phyloP scores from a whole-genome alignment of 352 stramenopile species.

The Pythium rishiriense region DNA sequence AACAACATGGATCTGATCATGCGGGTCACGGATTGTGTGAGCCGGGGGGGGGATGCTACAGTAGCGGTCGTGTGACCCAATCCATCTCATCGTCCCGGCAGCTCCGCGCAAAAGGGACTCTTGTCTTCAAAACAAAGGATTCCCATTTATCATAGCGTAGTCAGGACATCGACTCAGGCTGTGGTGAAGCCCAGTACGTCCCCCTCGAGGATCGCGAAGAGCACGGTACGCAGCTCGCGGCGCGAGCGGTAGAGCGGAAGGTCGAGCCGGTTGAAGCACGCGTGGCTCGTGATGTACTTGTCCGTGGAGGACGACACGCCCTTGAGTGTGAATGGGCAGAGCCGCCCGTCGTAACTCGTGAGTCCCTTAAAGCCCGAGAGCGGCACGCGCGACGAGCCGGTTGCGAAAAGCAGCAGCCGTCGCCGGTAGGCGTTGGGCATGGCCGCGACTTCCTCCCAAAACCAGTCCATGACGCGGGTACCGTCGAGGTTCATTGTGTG shows the following conservation, averaged over 20 bases:
- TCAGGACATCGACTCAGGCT: conserved; percentile 1
- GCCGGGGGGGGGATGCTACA: too few relatives aligned
- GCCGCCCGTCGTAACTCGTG: conserved; percentile 78
- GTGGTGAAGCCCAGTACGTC: conserved; percentile 32
- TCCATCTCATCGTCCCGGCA: neutral
- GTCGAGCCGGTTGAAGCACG: conserved; percentile 85
- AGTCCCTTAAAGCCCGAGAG: conserved; percentile 68
- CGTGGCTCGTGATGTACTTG: conserved; percentile 41
- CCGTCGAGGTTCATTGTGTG: conserved; percentile 37
- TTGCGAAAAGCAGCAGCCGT: conserved; percentile 79
- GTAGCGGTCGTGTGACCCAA: too few relatives aligned
- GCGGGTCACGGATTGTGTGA: neutral
- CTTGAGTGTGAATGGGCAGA: conserved; percentile 79
- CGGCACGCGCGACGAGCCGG: conserved; percentile 75
- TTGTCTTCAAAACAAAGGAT: too few relatives aligned
- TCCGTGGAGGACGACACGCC: conserved; percentile 33
- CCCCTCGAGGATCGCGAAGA: conserved; percentile 30
- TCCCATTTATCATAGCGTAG: too few relatives aligned
- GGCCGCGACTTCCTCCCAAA: conserved; percentile 95
- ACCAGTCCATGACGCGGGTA: conserved; percentile 73
- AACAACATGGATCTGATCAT: neutral
- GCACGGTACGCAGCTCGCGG: conserved; percentile 42
- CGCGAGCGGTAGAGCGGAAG: conserved; percentile 84
- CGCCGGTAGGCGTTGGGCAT: conserved; percentile 79
- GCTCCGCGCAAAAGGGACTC: neutral